A percentile compares a stretch with the other conserved stretches of the same genome.
phyloP scores from a whole-genome alignment of 768 basidiomycete species.

The Podaxis sp. region DNA sequence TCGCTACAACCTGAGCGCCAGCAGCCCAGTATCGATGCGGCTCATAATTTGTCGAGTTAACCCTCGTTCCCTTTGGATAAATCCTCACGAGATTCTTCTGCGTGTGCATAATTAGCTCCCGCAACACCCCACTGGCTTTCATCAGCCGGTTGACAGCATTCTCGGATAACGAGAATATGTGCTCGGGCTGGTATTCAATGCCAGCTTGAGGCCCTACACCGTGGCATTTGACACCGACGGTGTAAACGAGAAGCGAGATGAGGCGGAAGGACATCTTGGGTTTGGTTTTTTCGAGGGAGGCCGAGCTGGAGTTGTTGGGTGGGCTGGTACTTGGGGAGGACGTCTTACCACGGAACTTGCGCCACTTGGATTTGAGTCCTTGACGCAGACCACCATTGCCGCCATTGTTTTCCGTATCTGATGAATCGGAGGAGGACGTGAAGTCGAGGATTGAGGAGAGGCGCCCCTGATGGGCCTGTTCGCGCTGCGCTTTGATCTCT shows the following conservation, averaged over 20 bases:
- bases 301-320: conserved; percentile 14
- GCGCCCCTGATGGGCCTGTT: conserved; percentile 58
- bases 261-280: conserved; percentile 75
- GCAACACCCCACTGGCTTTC: conserved; percentile 48
- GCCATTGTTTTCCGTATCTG: conserved; percentile 10
- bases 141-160: conserved; percentile 73
- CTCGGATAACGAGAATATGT: conserved; percentile 94
- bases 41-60: conserved; percentile 84
- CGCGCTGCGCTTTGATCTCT: conserved; percentile 59
- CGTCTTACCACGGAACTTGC: conserved; percentile 23
- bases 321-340: not conserved
- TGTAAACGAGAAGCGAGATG: conserved; percentile 82
- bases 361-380: conserved; percentile 25
- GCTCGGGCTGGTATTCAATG: conserved; percentile 79
- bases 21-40: conserved; percentile 89
- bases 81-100: conserved; percentile 78
- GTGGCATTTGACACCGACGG: conserved; percentile 91
- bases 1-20: conserved; percentile 86
- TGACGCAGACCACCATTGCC: conserved; percentile 12
- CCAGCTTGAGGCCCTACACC: conserved; percentile 74
- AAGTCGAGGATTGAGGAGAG: conserved; percentile 13
- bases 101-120: conserved; percentile 83
- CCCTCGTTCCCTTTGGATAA: conserved; percentile 81
- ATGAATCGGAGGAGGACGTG: conserved; percentile 19
- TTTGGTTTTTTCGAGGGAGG: conserved; percentile 35